Evolutionary conservation across 1,139 yeast genomes (phyloP).

Genomic region (Torulaspora globosa): DNA sequence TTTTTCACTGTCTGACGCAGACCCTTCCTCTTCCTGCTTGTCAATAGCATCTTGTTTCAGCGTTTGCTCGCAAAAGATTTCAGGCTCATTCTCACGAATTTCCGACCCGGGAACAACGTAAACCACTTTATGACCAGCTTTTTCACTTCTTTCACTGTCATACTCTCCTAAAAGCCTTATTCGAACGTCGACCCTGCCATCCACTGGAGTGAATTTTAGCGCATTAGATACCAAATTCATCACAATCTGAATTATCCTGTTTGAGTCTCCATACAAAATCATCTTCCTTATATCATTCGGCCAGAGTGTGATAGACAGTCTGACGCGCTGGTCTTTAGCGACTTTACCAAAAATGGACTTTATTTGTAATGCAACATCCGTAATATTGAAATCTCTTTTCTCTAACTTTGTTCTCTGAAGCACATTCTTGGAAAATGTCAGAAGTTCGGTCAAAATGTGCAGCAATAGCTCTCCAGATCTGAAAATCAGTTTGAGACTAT

Average conservation of each 20-base stretch:
- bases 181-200: slow-evolving; percentile 70
- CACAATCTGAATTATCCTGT: slow-evolving; percentile 79
- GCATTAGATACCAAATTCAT: slow-evolving; percentile 87
- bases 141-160: slow-evolving; percentile 47
- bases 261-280: slow-evolving; percentile 77
- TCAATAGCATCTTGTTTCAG: not conserved
- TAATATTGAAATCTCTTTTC: slow-evolving; percentile 65
- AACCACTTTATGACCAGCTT: slow-evolving; percentile 39
- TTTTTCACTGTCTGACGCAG: slow-evolving; percentile 11
- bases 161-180: slow-evolving; percentile 68
- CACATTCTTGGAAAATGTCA: slow-evolving; percentile 89
- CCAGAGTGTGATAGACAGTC: slow-evolving; percentile 50
- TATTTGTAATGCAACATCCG: slow-evolving; percentile 78
- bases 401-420: slow-evolving; percentile 80
- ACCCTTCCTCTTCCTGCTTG: slow-evolving; percentile 5
- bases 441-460: slow-evolving; percentile 81
- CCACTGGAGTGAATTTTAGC: slow-evolving; percentile 81
- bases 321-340: slow-evolving; percentile 73
- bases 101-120: slow-evolving; percentile 35
- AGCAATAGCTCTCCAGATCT: slow-evolving; percentile 82
- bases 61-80: not conserved
- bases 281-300: slow-evolving; percentile 62
- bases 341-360: slow-evolving; percentile 83
- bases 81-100: not conserved
- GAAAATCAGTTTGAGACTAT: slow-evolving; percentile 68